A percentile compares a stretch with the other conserved stretches of the same genome.
These are phyloP conservation scores for Claviceps sp. DNA, from an alignment of 2,329 filamentous ascomycete species.

Conservation along the genomic window DNA sequence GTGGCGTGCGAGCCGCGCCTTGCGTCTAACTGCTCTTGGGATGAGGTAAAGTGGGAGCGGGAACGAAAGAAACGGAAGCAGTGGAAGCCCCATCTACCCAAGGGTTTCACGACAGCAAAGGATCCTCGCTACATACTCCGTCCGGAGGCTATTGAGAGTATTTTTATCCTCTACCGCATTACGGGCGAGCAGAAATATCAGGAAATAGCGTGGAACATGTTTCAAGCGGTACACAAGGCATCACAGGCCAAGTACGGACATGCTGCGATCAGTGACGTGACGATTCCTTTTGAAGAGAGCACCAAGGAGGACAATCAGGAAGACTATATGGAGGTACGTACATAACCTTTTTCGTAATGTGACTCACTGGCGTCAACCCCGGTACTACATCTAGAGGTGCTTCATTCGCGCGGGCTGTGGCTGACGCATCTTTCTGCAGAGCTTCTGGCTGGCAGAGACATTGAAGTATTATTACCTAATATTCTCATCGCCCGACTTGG, in stretches of 20 bases:
- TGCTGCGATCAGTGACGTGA: conserved; percentile 50
- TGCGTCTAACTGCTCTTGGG: conserved; percentile 21
- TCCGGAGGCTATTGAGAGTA: conserved; percentile 68
- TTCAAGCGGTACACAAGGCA: conserved; percentile 42
- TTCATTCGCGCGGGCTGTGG: not conserved
- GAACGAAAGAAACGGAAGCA: conserved; percentile 9
- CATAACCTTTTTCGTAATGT: not conserved
- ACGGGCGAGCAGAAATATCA: conserved; percentile 52
- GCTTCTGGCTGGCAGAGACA: conserved; percentile 46
- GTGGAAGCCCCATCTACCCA: conserved; percentile 24
- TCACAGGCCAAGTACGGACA: conserved; percentile 47
- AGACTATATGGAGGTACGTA: conserved; percentile 43
- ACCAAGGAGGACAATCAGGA: conserved; percentile 34
- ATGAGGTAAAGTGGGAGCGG: conserved; percentile 41
- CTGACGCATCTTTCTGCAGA: not conserved
- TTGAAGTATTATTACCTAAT: conserved; percentile 70
- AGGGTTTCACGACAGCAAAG: conserved; percentile 40
- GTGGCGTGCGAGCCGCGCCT: conserved; percentile 21
- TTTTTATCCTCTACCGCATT: conserved; percentile 64
- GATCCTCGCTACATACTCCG: conserved; percentile 50
- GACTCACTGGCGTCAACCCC: not conserved
- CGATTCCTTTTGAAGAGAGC: conserved; percentile 10
- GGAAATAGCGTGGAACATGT: conserved; percentile 62
- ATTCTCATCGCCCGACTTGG: conserved; percentile 41
- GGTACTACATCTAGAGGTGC: too few relatives aligned